Evolutionary conservation across 2,329 filamentous ascomycete genomes (phyloP).

Genomic region (Zymoseptoria passerinii): DNA sequence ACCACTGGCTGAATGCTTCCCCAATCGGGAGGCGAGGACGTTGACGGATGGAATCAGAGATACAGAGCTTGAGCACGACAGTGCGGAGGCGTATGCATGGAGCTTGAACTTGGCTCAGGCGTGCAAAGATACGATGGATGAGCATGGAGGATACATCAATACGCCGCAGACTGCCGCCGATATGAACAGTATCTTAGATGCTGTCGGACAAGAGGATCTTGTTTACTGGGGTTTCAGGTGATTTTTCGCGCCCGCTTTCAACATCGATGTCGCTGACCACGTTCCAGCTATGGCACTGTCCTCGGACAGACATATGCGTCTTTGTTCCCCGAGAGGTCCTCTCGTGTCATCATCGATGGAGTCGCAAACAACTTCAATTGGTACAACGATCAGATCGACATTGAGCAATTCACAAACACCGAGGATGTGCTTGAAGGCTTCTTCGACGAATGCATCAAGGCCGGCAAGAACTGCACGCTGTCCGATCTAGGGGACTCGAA

Average conservation of each 20-base stretch:
- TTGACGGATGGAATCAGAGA: conserved; percentile 8
- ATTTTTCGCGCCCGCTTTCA: neutral
- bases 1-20: conserved; percentile 14
- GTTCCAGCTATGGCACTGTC: conserved; percentile 36
- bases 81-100: conserved; percentile 15
- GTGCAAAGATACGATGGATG: conserved; percentile 14
- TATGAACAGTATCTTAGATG: conserved; percentile 20
- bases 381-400: conserved; percentile 43
- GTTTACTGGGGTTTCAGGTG: conserved; percentile 34
- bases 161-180: conserved; percentile 18
- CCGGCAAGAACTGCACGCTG: conserved; percentile 29
- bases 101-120: conserved; percentile 15
- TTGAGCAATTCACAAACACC: conserved; percentile 43
- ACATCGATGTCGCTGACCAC: neutral
- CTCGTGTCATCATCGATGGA: conserved; percentile 38
- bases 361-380: conserved; percentile 37
- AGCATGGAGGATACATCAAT: conserved; percentile 18
- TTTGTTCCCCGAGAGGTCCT: conserved; percentile 37
- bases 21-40: conserved; percentile 7
- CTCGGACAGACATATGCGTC: conserved; percentile 41
- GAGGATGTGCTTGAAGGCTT: conserved; percentile 49
- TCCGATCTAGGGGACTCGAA: conserved; percentile 8
- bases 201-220: conserved; percentile 22
- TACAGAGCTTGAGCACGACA: conserved; percentile 14
- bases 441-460: conserved; percentile 46